Evolutionary conservation across 345 rosid species (phyloP), one percentile per base, ranked within the genome.

Genomic region (Cardamine occulta): DNA sequence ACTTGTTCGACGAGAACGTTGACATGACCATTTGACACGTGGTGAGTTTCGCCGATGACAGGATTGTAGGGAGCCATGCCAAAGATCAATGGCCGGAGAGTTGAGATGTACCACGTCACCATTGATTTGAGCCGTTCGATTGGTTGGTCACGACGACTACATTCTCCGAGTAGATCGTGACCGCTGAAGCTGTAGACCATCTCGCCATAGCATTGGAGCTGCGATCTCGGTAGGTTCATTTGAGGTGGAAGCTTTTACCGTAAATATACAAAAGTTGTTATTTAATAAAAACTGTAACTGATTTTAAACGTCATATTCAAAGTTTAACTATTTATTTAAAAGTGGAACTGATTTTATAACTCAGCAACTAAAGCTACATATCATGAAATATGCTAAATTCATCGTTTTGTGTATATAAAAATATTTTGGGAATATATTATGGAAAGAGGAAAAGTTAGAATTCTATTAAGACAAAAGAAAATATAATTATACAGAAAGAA

Each of bases 11-110:
- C 84, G 12, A 91, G 84, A 73, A 91, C 87, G 62, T 94, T 88
- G 74, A 91, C 86, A 74, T 64, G 74, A 32, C 79, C 88, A 12
- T 77, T 79, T 0, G 98, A 87, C 45, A 87, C 95, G 64, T 91
- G 98, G 64, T 94, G 98, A 52, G 96, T 94, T 82, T 94, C 97
- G 17, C 98, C 98, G 24, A 94, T 89, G 77, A 88, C 29, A 13
- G 96, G 91, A 63, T 94, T 94, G 66, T 81, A 94, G 18, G 98
- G 98, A 55, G 89, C 93, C 24, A 83, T 59, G 1, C 98, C 98
- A 18, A 89, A 89, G 37, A 74, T 9, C 0, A 70, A 12, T 23
- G 96, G 95, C 1, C 98, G 87, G 6, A 70, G 48, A 3, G 84
- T 82, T 2, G 97, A 85, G 61, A 94, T 85, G 77, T 78, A 78